phyloP scores from a whole-genome alignment of 345 rosid genomes.

The Turritis glabra region DNA sequence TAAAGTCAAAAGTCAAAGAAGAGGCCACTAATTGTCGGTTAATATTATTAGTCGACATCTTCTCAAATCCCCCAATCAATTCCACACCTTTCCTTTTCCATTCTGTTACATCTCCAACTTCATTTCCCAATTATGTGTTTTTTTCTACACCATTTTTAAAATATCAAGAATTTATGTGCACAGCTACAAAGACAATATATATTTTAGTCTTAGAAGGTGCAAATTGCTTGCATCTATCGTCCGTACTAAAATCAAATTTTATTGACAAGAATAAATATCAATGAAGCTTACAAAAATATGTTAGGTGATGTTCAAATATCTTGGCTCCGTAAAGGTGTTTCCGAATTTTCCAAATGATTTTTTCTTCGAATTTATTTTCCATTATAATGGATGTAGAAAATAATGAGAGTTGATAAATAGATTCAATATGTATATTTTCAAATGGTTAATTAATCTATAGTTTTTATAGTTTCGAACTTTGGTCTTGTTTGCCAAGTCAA shows the following conservation, averaged over 20 bases:
- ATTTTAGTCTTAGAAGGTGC: neutral
- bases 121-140: neutral
- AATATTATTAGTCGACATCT: conserved; percentile 13
- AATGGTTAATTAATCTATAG: neutral
- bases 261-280: neutral
- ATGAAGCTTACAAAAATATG: neutral
- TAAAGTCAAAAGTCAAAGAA: conserved; percentile 25
- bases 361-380: neutral
- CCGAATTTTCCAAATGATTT: neutral
- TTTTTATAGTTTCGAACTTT: neutral
- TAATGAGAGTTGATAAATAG: too few relatives aligned
- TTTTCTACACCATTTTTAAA: neutral
- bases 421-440: neutral
- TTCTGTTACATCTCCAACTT: conserved; percentile 34
- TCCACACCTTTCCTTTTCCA: conserved; percentile 36
- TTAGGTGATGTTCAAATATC: neutral
- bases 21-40: conserved; percentile 36
- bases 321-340: conserved; percentile 4
- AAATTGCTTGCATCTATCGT: neutral
- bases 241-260: neutral
- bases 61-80: conserved; percentile 14
- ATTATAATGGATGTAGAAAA: too few relatives aligned
- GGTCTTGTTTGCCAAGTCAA: neutral
- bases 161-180: neutral
- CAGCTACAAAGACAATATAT: neutral